Evolutionary conservation across 768 basidiomycete genomes (phyloP), one percentile per base, ranked within the genome.

Genomic region (Kwoniella shandongensis): DNA sequence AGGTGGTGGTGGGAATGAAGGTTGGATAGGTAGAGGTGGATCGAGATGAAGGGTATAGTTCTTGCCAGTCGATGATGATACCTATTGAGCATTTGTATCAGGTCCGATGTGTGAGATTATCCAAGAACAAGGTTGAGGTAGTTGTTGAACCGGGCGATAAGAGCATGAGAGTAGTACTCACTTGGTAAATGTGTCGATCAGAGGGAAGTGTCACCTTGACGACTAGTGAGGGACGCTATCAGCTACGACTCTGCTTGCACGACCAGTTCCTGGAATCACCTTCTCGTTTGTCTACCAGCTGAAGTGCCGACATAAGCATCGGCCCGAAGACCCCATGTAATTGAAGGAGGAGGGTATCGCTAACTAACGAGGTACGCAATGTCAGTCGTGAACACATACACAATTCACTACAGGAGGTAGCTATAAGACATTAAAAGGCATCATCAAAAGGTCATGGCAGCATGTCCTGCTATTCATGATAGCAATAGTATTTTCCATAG

Each of bases 241-340:
- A 17, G 6, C 18, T 22, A 39, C 23, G 12, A 36, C 27, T 11
- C 35, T 46, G 13, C 12, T 29, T 2, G 30, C 36, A 38, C 26
- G 22, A 11, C 23, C 22, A 38, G 1, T 18, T 22, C 13, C 2
- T 35, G 25, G 8, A 15, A 44, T 56, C 29, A 69, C 70, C 70
- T 59, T 69, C 70, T 44, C 62, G 45, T n/a, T 63, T 32, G 29
- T 72, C 70, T 11, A 72, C 54, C 15, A 72, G 57, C 46, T 72
- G 68, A 15, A 72, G 49, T 20, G 70, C 70, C 0, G 70, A 72
- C 8, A 62, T 35, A 8, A 72, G 41, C 70, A 72, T 72, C 4
- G 68, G 57, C 20, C 70, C 70, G 20, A 72, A 72, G 2, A 72
- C 20, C 26, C 63, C 49, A 22, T 69, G 58, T 1, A 72, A 63